Base-by-base conservation (phyloP, 2,329 filamentous ascomycete species). In the Alternaria ventricosa region DNA sequence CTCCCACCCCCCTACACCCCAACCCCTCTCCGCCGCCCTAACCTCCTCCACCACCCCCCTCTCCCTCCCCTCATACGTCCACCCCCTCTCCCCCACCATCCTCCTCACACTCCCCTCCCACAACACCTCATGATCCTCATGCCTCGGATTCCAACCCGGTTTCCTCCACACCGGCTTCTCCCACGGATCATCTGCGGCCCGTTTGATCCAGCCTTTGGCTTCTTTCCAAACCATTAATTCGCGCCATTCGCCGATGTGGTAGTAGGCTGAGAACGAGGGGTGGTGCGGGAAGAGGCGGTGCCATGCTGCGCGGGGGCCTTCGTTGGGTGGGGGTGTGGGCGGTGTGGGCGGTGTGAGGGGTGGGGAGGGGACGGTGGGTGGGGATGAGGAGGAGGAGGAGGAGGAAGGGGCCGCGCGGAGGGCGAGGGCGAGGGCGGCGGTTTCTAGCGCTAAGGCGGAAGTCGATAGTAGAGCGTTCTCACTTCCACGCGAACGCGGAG, bases 151-250 rank as follows among this genome's bases (percentile, higher is more conserved):
- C 15, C 6, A 25, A n/a, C 44, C 44, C 44, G 22, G 44, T 5
- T 23, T 46, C 20, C 7, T 36, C 30, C 2, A 64, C 1, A 51
- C 10, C 41, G 61, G 61, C n/a, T 25, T 53, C 20, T 33, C 57
- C 28, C 36, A 41, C 0, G n/a, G 15, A 15, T 41, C 36, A 41
- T 41, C 36, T 41, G 15, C 36, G n/a, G 33, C 4, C 33, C 36
- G 15, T 41, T 6, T 11, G 5, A 41, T 18, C 1, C 3, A 41
- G 0, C 36, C 36, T 41, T 41, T 18, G 0, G 4, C n/a, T 2
- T 41, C 9, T 41, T 18, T 41, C 36, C 36, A 41, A 10, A 18
- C n/a, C 36, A 41, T 41, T 3, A 41, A 10, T 18, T 41, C 36
- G 36, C 36, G 36, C 36, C 36, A 41, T 6, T 41, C n/a, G 9